Base-by-base conservation (phyloP, 1,284 basidiomycete genomes). In the Cutaneotrichosporon mucoides region DNA sequence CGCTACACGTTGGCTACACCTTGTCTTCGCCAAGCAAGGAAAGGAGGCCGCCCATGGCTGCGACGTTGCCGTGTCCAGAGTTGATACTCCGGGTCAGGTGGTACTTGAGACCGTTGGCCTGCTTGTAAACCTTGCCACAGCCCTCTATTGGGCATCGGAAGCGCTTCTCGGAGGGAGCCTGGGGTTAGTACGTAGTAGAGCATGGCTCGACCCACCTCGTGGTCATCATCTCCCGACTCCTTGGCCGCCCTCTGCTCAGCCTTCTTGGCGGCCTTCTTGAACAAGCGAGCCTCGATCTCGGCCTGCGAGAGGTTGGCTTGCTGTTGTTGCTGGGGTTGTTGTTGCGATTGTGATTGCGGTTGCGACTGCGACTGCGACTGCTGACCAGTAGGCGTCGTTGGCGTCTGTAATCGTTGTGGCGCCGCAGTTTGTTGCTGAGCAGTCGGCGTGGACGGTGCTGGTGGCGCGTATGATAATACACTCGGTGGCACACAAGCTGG, bases 81-180 rank as follows among this genome's bases (percentile, higher is more conserved):
- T 76, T 76, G 60, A 76, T 75, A 47, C 69, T 72, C 42, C 72
- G 61, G 3, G 75, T 76, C 38, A 79, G 62, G 59, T 79, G 78
- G 66, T 79, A 79, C 63, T 76, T 74, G 41, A 76, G 65, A 2
- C 77, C 77, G 62, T 78, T 76, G 50, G 75, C 74, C 71, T 84
- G 83, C 73, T 84, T 84, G 77, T 84, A 84, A 13, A 81, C 79
- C 73, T 84, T 84, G 65, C 83, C 83, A 66, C 83, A 84, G 1
- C 83, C 83, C 40, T 82, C 81, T 6, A 83, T 80, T 3, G 80
- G 81, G 68, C 83, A 84, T 60, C 82, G 81, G 76, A 83, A 84
- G 34, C 82, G 79, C 68, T 83, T 82, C 67, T 82, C 81, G 49
- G 72, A 71, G 37, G 59, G 51, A 35, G 46, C 47, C 55, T 61